phyloP scores from a whole-genome alignment of 1,284 basidiomycete genomes.

The Irpex sp. region DNA sequence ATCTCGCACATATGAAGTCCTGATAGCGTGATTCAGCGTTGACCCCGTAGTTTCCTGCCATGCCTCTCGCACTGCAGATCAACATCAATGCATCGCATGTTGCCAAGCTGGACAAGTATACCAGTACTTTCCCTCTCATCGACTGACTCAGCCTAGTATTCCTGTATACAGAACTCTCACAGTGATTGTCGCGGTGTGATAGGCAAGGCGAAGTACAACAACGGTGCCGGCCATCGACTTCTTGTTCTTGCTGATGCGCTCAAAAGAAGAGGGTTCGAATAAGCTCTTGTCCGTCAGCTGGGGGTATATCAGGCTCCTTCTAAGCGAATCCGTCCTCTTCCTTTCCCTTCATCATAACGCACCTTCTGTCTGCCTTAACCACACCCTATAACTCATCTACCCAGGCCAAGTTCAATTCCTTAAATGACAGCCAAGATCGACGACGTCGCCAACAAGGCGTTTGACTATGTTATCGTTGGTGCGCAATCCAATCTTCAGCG shows the following conservation, averaged over 20 bases:
- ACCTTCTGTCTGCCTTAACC: too few species aligned
- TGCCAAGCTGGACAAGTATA: too few species aligned
- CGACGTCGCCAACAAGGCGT: slow-evolving; percentile 2
- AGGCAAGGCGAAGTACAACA: background rate
- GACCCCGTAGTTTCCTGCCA: too few species aligned
- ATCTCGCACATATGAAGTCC: too few species aligned
- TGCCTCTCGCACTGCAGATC: too few species aligned
- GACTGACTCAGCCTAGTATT: background rate
- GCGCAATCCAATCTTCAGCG: background rate
- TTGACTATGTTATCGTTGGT: slow-evolving; percentile 10
- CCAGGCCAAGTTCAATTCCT: background rate
- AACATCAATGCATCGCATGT: too few species aligned
- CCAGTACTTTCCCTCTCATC: background rate
- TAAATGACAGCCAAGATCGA: background rate
- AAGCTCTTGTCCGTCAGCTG: background rate
- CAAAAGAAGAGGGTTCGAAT: background rate
- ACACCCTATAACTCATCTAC: too few species aligned
- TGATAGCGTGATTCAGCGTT: too few species aligned
- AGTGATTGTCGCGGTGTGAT: background rate
- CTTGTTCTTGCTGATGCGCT: background rate
- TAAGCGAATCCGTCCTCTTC: background rate
- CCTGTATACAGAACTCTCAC: background rate
- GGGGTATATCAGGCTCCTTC: background rate
- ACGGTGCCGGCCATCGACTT: background rate
- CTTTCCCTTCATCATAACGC: too few species aligned